Percentiles rank a stretch among this genome's conserved stretches.
Evolutionary conservation across 2,329 filamentous ascomycete species (phyloP).

Genomic region (Dendrostoma leiphaemia): DNA sequence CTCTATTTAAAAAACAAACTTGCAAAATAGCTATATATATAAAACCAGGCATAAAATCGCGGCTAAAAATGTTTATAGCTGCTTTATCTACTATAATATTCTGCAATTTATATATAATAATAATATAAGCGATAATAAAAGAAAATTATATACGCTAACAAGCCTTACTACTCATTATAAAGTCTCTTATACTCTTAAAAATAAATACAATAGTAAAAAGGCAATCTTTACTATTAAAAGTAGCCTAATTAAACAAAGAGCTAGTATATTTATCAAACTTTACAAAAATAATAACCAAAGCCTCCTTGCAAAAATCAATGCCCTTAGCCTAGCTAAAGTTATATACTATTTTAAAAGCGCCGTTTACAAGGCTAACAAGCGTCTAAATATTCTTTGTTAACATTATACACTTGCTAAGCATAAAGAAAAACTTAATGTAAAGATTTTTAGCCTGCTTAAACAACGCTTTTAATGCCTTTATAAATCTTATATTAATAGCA

Average conservation of each 20-base stretch:
- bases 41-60: no score
- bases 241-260: neutral
- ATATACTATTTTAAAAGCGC: no score
- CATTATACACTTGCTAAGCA: neutral
- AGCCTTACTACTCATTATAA: no score
- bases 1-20: neutral
- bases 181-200: neutral
- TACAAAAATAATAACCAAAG: neutral
- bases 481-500: neutral
- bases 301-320: neutral
- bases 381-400: neutral
- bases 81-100: no score
- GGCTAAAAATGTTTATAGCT: no score
- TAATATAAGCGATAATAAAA: no score
- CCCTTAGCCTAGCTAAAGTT: no score
- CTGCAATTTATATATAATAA: no score
- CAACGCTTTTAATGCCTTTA: neutral
- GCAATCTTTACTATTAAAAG: neutral
- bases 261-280: neutral
- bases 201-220: neutral
- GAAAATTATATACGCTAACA: neutral
- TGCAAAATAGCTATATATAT: no score
- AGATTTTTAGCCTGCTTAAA: no score
- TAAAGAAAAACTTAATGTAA: no score
- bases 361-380: neutral